A percentile compares a stretch with the other conserved stretches of the same genome.
These are phyloP conservation scores for Fusarium sp. DNA, from an alignment of 2,329 filamentous ascomycete species.

Conservation along the genomic window DNA sequence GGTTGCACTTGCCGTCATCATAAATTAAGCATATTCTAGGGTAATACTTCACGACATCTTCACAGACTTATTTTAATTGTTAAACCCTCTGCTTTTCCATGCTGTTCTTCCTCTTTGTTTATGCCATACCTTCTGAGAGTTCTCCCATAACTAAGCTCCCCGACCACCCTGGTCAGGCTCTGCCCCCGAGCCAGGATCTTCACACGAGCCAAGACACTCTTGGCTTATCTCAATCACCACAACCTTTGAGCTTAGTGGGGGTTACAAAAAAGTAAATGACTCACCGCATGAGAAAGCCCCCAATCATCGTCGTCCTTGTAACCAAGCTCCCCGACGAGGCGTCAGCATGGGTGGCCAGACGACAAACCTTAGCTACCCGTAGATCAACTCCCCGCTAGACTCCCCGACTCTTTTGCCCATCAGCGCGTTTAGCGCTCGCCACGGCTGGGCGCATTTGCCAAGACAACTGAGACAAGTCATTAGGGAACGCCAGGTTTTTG, in stretches of 20 bases:
- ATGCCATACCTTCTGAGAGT: too few species aligned
- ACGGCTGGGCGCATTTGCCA: slow-evolving; percentile 13
- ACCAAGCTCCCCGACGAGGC: slow-evolving; percentile 36
- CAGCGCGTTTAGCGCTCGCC: slow-evolving; percentile 4
- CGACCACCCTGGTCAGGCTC: not conserved
- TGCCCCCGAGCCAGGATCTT: slow-evolving; percentile 4
- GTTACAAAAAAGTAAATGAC: slow-evolving; percentile 40
- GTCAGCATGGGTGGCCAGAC: slow-evolving; percentile 11
- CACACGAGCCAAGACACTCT: slow-evolving; percentile 26
- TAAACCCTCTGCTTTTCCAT: not conserved
- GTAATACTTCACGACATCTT: too few species aligned
- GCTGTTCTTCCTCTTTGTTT: too few species aligned
- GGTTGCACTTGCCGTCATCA: too few species aligned
- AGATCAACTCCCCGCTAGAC: slow-evolving; percentile 43
- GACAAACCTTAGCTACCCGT: not conserved
- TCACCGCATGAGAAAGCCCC: slow-evolving; percentile 25
- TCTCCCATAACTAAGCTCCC: too few species aligned
- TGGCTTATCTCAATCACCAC: slow-evolving; percentile 40
- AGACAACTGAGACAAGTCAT: slow-evolving; percentile 16
- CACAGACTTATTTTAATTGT: not conserved
- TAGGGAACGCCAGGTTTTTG: not conserved
- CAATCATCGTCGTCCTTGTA: slow-evolving; percentile 23
- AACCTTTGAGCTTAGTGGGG: slow-evolving; percentile 37
- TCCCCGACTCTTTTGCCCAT: slow-evolving; percentile 10
- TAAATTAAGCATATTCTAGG: too few species aligned